Conservation (phyloP, 1,284 basidiomycete species). For the Coniferiporia sulphurascens region DNA sequence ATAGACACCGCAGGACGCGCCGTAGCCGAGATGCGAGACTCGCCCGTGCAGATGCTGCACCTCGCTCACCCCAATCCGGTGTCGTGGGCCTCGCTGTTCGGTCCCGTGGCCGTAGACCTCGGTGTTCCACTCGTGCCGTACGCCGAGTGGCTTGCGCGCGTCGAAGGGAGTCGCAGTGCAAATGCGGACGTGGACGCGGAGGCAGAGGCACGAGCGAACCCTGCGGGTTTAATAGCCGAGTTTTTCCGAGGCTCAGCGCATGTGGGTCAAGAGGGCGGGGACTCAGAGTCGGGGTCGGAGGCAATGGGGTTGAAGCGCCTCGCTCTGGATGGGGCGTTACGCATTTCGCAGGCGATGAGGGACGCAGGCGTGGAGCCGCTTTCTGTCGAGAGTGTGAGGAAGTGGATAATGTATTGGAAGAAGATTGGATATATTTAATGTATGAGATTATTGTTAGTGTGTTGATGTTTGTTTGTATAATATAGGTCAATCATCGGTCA, state of each 20-base stretch:
- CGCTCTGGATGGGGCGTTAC: not conserved
- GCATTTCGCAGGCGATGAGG: not conserved
- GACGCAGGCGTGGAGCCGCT: not conserved
- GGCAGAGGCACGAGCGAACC: not conserved
- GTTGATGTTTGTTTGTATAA: no score
- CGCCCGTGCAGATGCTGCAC: conserved; percentile 22
- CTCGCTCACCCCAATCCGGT: conserved; percentile 26
- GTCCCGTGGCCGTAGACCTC: conserved; percentile 20
- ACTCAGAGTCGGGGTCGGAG: no score
- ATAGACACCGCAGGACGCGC: conserved; percentile 22
- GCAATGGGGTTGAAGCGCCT: conserved; percentile 1
- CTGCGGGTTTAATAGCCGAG: conserved; percentile 14
- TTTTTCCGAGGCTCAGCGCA: conserved; percentile 8
- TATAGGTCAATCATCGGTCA: no score
- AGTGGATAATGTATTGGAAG: conserved; percentile 18
- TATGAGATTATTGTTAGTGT: no score
- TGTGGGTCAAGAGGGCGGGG: not conserved
- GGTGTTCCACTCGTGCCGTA: conserved; percentile 23
- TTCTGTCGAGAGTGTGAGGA: conserved; percentile 1
- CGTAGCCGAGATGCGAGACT: conserved; percentile 19
- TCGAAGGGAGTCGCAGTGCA: not conserved
- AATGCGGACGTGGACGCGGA: not conserved
- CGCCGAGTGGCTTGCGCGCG: conserved; percentile 23
- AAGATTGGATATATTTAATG: conserved; percentile 5
- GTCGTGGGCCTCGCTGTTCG: conserved; percentile 23